Percentiles rank a stretch among this genome's conserved stretches.
phyloP scores from a whole-genome alignment of 2,329 filamentous ascomycete genomes.

The Aspergillus tamarii region DNA sequence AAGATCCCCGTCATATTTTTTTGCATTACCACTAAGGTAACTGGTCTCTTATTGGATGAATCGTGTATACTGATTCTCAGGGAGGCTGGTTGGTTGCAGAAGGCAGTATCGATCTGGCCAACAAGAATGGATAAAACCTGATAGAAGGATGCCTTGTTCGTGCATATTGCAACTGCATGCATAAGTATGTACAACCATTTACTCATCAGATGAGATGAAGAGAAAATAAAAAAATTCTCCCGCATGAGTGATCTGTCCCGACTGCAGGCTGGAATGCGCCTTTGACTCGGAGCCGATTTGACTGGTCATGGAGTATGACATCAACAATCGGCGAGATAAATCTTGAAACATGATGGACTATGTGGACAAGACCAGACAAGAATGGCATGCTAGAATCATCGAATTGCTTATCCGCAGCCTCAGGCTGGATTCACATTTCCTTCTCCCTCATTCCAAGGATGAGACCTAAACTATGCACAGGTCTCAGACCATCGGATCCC shows the following conservation, averaged over 20 bases:
- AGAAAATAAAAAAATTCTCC: constrained; percentile 6
- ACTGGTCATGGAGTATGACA: constrained; percentile 5
- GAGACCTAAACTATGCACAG: background rate
- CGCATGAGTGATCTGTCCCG: constrained; percentile 1
- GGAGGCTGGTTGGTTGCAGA: background rate
- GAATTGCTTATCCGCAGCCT: background rate
- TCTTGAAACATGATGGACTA: background rate
- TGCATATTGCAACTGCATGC: constrained; percentile 6
- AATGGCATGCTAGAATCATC: background rate
- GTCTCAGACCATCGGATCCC: constrained; percentile 7
- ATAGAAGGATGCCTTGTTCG: background rate
- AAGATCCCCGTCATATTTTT: background rate
- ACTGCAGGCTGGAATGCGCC: background rate
- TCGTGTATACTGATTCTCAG: background rate
- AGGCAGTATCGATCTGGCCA: background rate
- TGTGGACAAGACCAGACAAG: background rate
- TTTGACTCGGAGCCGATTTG: constrained; percentile 4
- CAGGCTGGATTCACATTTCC: background rate
- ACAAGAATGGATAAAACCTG: background rate
- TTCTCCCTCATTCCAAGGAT: background rate
- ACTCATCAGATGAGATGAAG: constrained; percentile 7
- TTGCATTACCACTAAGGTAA: background rate
- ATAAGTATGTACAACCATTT: constrained; percentile 1
- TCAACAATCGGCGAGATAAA: background rate
- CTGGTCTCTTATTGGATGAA: background rate